These are phyloP conservation scores for Didymosphaeria variabile DNA, from an alignment of 2,329 filamentous ascomycete species.

Conservation along the genomic window DNA sequence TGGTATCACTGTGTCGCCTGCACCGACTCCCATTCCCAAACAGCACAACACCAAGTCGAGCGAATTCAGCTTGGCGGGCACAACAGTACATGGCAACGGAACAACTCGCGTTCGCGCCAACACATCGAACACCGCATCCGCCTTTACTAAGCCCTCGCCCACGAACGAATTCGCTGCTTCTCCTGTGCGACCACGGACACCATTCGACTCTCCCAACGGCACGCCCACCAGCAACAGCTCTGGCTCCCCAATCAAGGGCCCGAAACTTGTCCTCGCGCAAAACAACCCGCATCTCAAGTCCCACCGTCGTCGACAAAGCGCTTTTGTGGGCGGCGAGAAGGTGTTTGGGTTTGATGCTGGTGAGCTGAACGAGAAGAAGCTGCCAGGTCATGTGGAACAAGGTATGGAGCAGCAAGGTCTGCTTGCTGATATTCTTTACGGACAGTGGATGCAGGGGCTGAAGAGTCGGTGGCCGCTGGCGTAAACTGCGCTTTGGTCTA, in stretches of 20 bases:
- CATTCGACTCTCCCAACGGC: conserved; percentile 30
- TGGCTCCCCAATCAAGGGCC: conserved; percentile 59
- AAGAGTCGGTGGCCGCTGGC: conserved; percentile 58
- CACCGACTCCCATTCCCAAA: conserved; percentile 39
- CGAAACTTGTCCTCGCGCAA: conserved; percentile 78
- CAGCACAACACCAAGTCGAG: conserved; percentile 44
- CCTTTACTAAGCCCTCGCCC: conserved; percentile 24
- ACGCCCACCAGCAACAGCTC: conserved; percentile 44
- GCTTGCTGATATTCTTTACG: conserved; percentile 88
- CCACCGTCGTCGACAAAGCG: conserved; percentile 65
- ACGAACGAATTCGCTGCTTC: conserved; percentile 34
- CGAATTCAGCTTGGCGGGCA: conserved; percentile 44
- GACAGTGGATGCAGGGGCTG: conserved; percentile 87
- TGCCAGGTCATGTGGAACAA: conserved; percentile 67
- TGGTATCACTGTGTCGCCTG: conserved; percentile 47
- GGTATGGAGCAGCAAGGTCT: conserved; percentile 95
- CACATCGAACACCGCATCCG: conserved; percentile 31
- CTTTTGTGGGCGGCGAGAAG: conserved; percentile 54
- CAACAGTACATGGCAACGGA: conserved; percentile 45
- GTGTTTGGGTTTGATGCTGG: conserved; percentile 49
- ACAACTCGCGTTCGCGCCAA: conserved; percentile 46
- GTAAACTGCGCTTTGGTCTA: conserved; percentile 11
- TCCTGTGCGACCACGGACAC: conserved; percentile 25
- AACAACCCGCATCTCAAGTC: conserved; percentile 87
- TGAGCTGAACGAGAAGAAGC: conserved; percentile 56